Percentiles rank a stretch among this genome's conserved stretches.
Conservation (phyloP, 164 flowering plant species). For the Umbilicus rupestris region DNA sequence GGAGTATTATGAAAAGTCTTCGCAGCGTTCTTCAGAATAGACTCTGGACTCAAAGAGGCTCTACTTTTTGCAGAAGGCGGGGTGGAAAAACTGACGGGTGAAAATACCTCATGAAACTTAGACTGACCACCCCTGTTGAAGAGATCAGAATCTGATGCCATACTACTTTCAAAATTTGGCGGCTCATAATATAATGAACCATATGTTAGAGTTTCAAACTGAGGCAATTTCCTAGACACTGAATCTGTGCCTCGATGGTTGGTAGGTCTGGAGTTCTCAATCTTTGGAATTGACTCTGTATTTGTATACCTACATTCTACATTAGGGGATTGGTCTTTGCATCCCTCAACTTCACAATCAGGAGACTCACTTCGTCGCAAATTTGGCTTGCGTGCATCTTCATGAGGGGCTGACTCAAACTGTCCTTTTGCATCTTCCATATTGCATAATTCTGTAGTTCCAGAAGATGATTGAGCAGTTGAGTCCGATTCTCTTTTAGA, state of each 20-base stretch:
- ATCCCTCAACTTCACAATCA: conserved; percentile 28
- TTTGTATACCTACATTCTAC: conserved; percentile 20
- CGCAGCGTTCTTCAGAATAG: conserved; percentile 72
- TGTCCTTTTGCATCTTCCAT: conserved; percentile 30
- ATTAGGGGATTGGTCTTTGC: conserved; percentile 20
- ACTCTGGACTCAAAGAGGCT: conserved; percentile 44
- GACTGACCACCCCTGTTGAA: conserved; percentile 21
- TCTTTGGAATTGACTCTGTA: conserved; percentile 18
- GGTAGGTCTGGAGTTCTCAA: conserved; percentile 19
- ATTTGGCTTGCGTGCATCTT: conserved; percentile 20
- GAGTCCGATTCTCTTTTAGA: conserved; percentile 31
- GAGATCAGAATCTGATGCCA: conserved; percentile 3
- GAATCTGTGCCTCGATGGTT: conserved; percentile 20
- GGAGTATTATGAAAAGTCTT: conserved; percentile 75
- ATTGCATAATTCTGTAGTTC: conserved; percentile 29
- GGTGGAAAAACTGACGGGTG: conserved; percentile 55
- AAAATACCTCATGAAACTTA: conserved; percentile 16
- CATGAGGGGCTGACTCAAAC: conserved; percentile 23
- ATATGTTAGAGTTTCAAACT: conserved; percentile 24
- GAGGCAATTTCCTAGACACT: conserved; percentile 21
- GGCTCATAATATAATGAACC: conserved; percentile 47
- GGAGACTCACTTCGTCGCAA: conserved; percentile 25
- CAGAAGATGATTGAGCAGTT: conserved; percentile 36
- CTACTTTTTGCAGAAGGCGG: conserved; percentile 48
- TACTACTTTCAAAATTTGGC: conserved; percentile 23